Conservation (phyloP, 2,329 filamentous ascomycete species). For the Penicillium sp. region DNA sequence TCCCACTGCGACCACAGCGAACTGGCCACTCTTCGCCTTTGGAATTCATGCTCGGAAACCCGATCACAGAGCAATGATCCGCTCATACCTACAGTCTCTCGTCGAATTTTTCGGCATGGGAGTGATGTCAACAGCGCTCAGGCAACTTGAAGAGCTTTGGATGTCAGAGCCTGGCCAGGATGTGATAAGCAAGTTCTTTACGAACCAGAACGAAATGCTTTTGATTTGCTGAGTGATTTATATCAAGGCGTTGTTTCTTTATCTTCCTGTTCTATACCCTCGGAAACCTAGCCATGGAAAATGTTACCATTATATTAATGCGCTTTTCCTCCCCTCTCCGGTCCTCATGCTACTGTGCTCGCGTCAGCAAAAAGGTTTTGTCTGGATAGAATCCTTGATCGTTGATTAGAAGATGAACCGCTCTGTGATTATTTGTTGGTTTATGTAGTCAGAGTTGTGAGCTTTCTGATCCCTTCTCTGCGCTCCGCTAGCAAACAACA, state of each 20-base stretch:
- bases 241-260: background rate
- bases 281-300: background rate
- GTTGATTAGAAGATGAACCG: too few relatives aligned
- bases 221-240: constrained; percentile 11
- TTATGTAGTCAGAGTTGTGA: background rate
- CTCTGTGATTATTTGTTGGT: too few relatives aligned
- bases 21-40: constrained; percentile 20
- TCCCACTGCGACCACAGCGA: constrained; percentile 16
- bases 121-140: constrained; percentile 16
- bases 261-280: background rate
- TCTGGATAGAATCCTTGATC: too few relatives aligned
- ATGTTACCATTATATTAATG: background rate
- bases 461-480: background rate
- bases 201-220: constrained; percentile 12
- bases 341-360: background rate
- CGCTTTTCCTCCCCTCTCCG: background rate
- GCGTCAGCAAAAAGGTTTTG: too few relatives aligned
- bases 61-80: constrained; percentile 6
- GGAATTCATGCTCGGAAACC: constrained; percentile 9
- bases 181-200: constrained; percentile 13
- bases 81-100: constrained; percentile 10
- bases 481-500: background rate
- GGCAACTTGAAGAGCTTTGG: constrained; percentile 17
- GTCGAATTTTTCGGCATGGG: constrained; percentile 18
- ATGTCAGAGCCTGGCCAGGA: constrained; percentile 1